Evolutionary conservation across 2,329 filamentous ascomycete genomes (phyloP).

Genomic region (Tolypocladium sp.): DNA sequence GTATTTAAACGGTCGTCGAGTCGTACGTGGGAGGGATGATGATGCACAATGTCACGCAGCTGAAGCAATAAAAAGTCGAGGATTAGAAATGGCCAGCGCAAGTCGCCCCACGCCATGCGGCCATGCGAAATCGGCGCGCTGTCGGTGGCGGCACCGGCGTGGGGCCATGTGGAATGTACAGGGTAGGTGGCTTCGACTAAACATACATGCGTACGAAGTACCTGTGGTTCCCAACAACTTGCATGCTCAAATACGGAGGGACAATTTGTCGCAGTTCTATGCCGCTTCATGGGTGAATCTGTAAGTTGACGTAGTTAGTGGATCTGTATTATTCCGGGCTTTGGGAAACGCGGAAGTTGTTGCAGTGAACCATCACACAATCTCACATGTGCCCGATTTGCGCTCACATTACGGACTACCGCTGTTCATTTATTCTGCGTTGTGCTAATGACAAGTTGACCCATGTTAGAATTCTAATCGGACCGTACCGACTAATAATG

Average conservation of each 20-base stretch:
- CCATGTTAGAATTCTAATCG: not conserved
- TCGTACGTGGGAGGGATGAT: not conserved
- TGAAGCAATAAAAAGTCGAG: conserved; percentile 19
- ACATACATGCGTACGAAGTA: too few relatives aligned
- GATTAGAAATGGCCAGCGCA: conserved; percentile 21
- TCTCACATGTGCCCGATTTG: too few relatives aligned
- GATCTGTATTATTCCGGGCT: too few relatives aligned
- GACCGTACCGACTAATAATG: not conserved
- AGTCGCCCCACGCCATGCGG: not conserved
- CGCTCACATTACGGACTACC: too few relatives aligned
- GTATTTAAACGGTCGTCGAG: not conserved
- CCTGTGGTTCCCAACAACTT: not conserved
- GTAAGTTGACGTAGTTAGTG: too few relatives aligned
- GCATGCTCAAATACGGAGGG: not conserved
- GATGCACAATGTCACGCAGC: not conserved
- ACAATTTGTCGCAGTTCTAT: not conserved
- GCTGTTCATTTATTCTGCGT: too few relatives aligned
- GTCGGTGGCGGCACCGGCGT: not conserved
- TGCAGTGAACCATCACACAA: too few relatives aligned
- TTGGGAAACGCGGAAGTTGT: too few relatives aligned
- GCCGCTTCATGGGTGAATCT: not conserved
- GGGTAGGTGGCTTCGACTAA: not conserved
- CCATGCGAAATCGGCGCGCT: conserved; percentile 7
- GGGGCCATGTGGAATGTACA: not conserved
- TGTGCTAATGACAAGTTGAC: not conserved